These are phyloP conservation scores for Candida buenavistaensis DNA, from an alignment of 1,139 yeast species.

Conservation along the genomic window DNA sequence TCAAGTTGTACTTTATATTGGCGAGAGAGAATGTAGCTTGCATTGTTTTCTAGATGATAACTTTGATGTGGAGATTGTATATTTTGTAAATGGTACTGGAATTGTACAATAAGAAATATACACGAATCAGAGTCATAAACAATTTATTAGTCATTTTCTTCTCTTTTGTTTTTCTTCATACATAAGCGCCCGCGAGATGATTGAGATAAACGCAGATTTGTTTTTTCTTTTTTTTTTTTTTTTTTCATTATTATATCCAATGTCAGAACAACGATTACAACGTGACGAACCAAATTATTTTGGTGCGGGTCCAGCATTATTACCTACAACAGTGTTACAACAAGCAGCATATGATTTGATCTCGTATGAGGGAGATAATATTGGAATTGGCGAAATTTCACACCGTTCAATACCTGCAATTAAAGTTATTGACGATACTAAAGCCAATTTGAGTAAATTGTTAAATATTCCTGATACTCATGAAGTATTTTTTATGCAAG, in stretches of 20 bases:
- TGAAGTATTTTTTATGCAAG: constrained; percentile 92
- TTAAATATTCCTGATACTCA: constrained; percentile 84
- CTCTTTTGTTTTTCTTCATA: too few relatives aligned
- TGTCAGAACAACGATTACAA: constrained; percentile 28
- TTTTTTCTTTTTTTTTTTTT: background rate
- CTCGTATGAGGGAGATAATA: constrained; percentile 63
- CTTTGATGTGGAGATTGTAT: constrained; percentile 56
- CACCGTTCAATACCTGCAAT: constrained; percentile 89
- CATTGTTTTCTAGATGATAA: constrained; percentile 59
- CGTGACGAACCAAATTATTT: constrained; percentile 82
- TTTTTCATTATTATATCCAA: background rate
- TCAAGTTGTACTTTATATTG: constrained; percentile 50
- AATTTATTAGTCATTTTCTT: too few relatives aligned
- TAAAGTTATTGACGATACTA: constrained; percentile 74
- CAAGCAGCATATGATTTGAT: constrained; percentile 85
- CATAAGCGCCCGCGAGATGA: too few relatives aligned
- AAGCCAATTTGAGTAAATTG: constrained; percentile 60
- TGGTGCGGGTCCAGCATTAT: constrained; percentile 96
- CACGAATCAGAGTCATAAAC: constrained; percentile 4
- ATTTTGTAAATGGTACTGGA: constrained; percentile 46
- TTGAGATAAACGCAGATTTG: background rate
- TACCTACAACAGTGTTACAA: constrained; percentile 80
- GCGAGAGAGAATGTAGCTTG: constrained; percentile 50
- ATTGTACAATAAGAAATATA: constrained; percentile 1
- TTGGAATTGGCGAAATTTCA: constrained; percentile 94